Percentiles rank a stretch among this genome's conserved stretches.
Conservation (phyloP, 352 stramenopile genomes). For the Pythium brassicae region DNA sequence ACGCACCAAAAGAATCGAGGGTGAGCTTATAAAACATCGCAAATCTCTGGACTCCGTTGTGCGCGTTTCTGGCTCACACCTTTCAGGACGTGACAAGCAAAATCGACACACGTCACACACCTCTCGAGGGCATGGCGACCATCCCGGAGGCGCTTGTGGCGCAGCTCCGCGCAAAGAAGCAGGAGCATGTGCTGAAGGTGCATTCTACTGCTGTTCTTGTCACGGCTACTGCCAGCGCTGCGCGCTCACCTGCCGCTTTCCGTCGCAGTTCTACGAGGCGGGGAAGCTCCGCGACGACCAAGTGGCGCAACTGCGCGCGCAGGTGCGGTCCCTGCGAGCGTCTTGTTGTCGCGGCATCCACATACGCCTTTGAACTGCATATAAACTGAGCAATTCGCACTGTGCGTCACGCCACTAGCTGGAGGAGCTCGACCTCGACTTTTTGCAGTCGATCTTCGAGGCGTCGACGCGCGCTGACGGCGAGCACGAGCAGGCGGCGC, state of each 20-base stretch:
- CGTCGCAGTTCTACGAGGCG: conserved; percentile 63
- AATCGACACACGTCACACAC: not conserved
- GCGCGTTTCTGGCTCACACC: no score
- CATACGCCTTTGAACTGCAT: no score
- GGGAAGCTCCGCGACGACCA: conserved; percentile 36
- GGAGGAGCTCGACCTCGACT: conserved; percentile 59
- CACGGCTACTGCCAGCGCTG: no score
- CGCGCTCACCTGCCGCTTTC: not conserved
- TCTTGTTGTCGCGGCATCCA: not conserved
- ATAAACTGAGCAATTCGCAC: no score
- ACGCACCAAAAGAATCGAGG: no score
- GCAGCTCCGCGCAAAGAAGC: conserved; percentile 34
- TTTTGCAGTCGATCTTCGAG: conserved; percentile 59
- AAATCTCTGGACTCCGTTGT: no score
- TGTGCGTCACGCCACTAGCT: no score
- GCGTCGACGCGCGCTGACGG: conserved; percentile 34
- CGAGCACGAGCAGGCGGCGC: conserved; percentile 12
- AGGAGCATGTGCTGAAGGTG: conserved; percentile 75
- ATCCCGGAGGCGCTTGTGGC: conserved; percentile 25
- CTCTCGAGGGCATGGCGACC: not conserved
- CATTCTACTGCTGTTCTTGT: not conserved
- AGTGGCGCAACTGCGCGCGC: conserved; percentile 29
- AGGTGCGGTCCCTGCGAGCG: conserved; percentile 24
- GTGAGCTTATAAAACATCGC: no score
- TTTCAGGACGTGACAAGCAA: no score